Conservation (phyloP, 495 filamentous ascomycete genomes). For the Aspergillus ostianus region DNA sequence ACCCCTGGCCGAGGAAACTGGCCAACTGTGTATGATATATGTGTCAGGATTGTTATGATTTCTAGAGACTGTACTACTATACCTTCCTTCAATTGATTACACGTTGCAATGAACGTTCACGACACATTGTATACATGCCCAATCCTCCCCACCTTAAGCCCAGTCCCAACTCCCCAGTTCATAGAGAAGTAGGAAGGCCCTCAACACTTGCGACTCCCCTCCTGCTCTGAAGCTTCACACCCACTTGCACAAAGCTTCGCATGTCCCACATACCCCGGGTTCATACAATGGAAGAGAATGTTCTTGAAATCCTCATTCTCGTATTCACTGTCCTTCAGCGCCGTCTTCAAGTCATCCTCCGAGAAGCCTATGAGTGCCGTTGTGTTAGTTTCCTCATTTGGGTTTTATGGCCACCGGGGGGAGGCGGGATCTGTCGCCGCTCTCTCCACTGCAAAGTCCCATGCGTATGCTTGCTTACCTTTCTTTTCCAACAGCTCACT, state of each 20-base stretch:
- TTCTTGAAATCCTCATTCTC: slow-evolving; percentile 31
- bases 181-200: too few relatives aligned
- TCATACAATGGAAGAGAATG: slow-evolving; percentile 40
- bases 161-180: too few relatives aligned
- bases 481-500: slow-evolving; percentile 32
- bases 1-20: not conserved
- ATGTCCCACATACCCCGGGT: slow-evolving; percentile 38
- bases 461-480: slow-evolving; percentile 23
- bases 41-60: not conserved
- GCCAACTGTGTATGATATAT: not conserved
- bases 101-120: not conserved
- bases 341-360: slow-evolving; percentile 31
- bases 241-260: slow-evolving; percentile 34
- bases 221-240: slow-evolving; percentile 29
- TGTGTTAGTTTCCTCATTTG: slow-evolving; percentile 5
- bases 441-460: too few relatives aligned
- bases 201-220: slow-evolving; percentile 37
- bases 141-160: too few relatives aligned
- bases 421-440: too few relatives aligned
- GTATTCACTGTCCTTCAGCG: slow-evolving; percentile 31
- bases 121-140: too few relatives aligned
- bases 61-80: not conserved
- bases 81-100: not conserved
- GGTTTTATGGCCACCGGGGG: not conserved
- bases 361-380: slow-evolving; percentile 28